A percentile compares a stretch with the other conserved stretches of the same genome.
Conservation (phyloP, 164 flowering plant genomes). For the Platanus orientalis region DNA sequence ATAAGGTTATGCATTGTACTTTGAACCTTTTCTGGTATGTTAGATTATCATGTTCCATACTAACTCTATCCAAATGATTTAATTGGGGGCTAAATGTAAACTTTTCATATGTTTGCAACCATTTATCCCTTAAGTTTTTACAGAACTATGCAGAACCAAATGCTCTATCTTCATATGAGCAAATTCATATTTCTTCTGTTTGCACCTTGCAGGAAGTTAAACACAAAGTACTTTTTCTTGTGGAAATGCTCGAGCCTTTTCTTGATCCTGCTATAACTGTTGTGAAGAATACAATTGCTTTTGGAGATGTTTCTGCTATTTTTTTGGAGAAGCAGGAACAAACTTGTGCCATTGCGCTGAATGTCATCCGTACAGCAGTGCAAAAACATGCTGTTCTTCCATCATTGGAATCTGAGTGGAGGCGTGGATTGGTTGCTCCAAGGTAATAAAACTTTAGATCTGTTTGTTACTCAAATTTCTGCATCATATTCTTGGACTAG, state of each 20-base stretch:
- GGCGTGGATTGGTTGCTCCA: constrained; percentile 75
- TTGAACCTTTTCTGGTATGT: neutral
- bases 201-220: constrained; percentile 56
- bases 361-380: constrained; percentile 72
- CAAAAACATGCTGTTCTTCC: constrained; percentile 75
- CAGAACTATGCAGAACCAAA: no score
- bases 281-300: constrained; percentile 48
- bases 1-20: constrained; percentile 48
- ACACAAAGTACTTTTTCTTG: constrained; percentile 70
- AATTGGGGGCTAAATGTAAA: neutral
- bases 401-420: constrained; percentile 84
- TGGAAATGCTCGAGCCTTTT: constrained; percentile 88
- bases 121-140: no score
- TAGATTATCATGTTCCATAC: no score
- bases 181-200: neutral
- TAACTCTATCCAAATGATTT: no score
- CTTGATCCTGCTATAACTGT: constrained; percentile 70
- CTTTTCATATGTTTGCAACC: neutral
- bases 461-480: neutral
- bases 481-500: neutral
- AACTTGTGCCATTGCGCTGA: constrained; percentile 58
- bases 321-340: constrained; percentile 49
- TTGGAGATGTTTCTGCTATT: constrained; percentile 57
- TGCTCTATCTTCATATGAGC: neutral
- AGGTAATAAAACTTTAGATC: constrained; percentile 40